phyloP scores from a whole-genome alignment of 495 filamentous ascomycete species.

The Tuber calosporum region DNA sequence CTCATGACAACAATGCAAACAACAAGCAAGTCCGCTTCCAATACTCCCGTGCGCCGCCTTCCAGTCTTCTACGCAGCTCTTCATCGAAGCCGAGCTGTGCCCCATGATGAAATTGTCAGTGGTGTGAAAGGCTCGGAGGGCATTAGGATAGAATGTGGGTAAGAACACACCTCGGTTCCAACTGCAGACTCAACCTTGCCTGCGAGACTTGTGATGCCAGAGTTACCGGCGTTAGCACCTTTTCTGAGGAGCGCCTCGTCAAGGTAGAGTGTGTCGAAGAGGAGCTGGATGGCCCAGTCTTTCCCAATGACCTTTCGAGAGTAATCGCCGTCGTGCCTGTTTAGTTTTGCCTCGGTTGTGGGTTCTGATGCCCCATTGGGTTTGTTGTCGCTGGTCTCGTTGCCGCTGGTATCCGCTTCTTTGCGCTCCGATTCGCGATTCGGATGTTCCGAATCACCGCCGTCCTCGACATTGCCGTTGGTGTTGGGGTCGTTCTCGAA shows the following conservation, averaged over 20 bases:
- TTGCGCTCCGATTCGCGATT: neutral
- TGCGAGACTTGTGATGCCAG: slow-evolving; percentile 33
- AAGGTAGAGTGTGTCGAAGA: slow-evolving; percentile 72
- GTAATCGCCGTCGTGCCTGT: slow-evolving; percentile 21
- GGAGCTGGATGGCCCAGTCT: slow-evolving; percentile 61
- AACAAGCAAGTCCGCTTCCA: slow-evolving; percentile 72
- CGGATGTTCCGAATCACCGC: neutral
- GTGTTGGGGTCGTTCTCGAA: neutral
- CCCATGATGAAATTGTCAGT: neutral
- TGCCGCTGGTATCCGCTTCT: neutral
- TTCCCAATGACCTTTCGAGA: slow-evolving; percentile 41
- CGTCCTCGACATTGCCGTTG: neutral
- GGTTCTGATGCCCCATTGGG: neutral
- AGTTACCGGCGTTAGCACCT: slow-evolving; percentile 23
- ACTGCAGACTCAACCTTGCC: slow-evolving; percentile 35
- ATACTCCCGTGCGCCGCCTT: slow-evolving; percentile 56
- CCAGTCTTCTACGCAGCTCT: slow-evolving; percentile 46
- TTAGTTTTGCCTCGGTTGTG: slow-evolving; percentile 3
- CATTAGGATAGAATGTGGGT: neutral
- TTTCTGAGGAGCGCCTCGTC: slow-evolving; percentile 45
- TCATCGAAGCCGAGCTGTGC: slow-evolving; percentile 39
- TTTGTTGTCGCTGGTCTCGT: neutral
- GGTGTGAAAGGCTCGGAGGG: neutral
- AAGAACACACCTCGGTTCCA: slow-evolving; percentile 20
- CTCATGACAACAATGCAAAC: slow-evolving; percentile 52